phyloP scores from a whole-genome alignment of 176 grass and related monocot genomes.

The Aegilops longissima region DNA sequence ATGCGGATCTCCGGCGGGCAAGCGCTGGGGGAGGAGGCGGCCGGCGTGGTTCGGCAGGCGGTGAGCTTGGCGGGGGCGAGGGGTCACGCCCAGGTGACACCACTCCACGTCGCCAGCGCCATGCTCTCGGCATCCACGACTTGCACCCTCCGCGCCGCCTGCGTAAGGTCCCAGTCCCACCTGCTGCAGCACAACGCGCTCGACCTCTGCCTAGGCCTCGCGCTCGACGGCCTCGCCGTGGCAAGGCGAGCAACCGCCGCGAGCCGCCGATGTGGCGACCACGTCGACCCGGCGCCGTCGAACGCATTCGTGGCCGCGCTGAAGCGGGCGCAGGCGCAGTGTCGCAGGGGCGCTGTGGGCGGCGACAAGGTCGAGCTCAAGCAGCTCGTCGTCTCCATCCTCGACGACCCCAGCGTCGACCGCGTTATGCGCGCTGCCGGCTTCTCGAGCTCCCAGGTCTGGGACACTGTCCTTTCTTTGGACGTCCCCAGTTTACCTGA shows the following conservation, averaged over 20 bases:
- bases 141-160: slow-evolving; percentile 38
- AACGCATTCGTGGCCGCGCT: slow-evolving; percentile 39
- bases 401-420: slow-evolving; percentile 74
- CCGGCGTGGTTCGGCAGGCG: slow-evolving; percentile 38
- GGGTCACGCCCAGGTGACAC: slow-evolving; percentile 46
- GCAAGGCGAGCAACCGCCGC: not conserved
- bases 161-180: too few relatives aligned
- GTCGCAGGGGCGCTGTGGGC: too few relatives aligned
- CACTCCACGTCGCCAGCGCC: slow-evolving; percentile 39
- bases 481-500: not conserved
- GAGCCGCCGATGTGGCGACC: not conserved
- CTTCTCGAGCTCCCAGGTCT: not conserved
- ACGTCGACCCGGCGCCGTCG: too few relatives aligned
- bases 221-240: slow-evolving; percentile 39
- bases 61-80: slow-evolving; percentile 33
- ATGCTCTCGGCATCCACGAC: not conserved
- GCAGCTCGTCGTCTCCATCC: slow-evolving; percentile 92
- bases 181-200: too few relatives aligned
- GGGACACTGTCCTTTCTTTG: not conserved
- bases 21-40: slow-evolving; percentile 24
- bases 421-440: not conserved
- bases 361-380: not conserved
- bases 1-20: too few relatives aligned
- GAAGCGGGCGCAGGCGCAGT: too few relatives aligned
- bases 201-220: slow-evolving; percentile 43